Conservation (phyloP, 2,329 filamentous ascomycete species). For the Stemphylium beticola region DNA sequence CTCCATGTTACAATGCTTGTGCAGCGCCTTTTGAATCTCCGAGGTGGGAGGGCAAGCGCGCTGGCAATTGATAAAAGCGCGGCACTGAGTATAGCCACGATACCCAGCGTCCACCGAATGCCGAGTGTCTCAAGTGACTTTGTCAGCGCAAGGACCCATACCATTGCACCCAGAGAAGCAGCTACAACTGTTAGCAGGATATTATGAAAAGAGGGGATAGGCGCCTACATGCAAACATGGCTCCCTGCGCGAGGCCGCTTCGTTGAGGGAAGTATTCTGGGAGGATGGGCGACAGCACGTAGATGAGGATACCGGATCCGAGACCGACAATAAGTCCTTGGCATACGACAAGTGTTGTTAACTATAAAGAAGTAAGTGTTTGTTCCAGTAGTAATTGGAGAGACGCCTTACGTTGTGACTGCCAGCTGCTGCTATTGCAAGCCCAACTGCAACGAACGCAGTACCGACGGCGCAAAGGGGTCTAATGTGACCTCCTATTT, state of each 20-base stretch:
- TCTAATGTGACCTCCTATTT: constrained; percentile 24
- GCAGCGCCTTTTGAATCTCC: constrained; percentile 46
- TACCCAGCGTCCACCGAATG: constrained; percentile 54
- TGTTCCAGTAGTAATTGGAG: background rate
- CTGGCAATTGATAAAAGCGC: constrained; percentile 49
- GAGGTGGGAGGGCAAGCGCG: constrained; percentile 46
- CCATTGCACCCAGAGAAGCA: constrained; percentile 21
- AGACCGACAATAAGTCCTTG: constrained; percentile 54
- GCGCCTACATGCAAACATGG: constrained; percentile 19
- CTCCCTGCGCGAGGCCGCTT: constrained; percentile 45
- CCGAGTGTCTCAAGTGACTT: constrained; percentile 53
- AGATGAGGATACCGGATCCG: constrained; percentile 55
- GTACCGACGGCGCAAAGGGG: constrained; percentile 22
- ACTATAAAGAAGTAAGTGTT: constrained; percentile 13
- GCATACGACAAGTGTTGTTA: constrained; percentile 53
- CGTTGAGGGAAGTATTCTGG: constrained; percentile 59
- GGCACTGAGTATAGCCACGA: constrained; percentile 49
- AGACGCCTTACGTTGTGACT: constrained; percentile 22
- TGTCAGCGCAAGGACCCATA: constrained; percentile 36
- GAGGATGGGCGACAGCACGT: constrained; percentile 54
- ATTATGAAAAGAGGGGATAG: background rate
- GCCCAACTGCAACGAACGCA: constrained; percentile 19
- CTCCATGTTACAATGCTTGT: constrained; percentile 50
- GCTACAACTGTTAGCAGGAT: constrained; percentile 10
- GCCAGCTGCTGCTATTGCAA: constrained; percentile 16